Evolutionary conservation across 139 green algal species (phyloP).

Genomic region (Micractinium sp.): DNA sequence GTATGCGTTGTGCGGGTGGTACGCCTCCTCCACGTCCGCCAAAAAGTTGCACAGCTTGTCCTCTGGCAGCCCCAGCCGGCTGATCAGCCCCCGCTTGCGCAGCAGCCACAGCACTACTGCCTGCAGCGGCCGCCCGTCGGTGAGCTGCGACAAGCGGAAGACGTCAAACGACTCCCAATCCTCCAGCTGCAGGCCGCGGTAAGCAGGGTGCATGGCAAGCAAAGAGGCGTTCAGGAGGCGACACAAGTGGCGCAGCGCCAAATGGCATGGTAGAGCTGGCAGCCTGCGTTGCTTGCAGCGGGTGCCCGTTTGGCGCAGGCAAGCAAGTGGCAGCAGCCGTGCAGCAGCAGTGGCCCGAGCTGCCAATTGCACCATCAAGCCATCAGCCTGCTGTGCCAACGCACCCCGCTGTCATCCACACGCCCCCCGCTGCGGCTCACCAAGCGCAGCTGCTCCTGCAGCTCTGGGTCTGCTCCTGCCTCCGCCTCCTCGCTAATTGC

Average conservation of each 20-base stretch:
- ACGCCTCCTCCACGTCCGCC: conserved; percentile 48
- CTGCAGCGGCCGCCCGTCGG: conserved; percentile 47
- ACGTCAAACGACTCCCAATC: conserved; percentile 72
- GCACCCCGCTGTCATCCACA: background rate
- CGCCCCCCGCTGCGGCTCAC: background rate
- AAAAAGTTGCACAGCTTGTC: conserved; percentile 51
- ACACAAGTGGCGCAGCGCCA: background rate
- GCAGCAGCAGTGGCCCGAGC: background rate
- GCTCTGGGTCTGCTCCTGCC: background rate
- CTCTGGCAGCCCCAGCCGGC: conserved; percentile 49
- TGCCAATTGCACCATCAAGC: background rate
- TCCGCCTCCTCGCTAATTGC: conserved; percentile 19
- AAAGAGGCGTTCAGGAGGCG: background rate
- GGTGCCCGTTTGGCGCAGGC: background rate
- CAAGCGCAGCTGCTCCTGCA: conserved; percentile 5
- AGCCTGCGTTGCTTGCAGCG: background rate
- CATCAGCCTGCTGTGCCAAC: background rate
- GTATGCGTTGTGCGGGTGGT: conserved; percentile 66
- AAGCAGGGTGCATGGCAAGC: too few relatives aligned
- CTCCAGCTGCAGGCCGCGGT: conserved; percentile 46
- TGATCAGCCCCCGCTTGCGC: conserved; percentile 45
- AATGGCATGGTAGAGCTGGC: background rate
- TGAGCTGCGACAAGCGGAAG: conserved; percentile 53
- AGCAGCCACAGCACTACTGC: conserved; percentile 50
- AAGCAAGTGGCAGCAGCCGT: background rate